Evolutionary conservation across 2,329 filamentous ascomycete genomes (phyloP), one percentile per base, ranked within the genome.

Genomic region (Ilyonectria sp.): DNA sequence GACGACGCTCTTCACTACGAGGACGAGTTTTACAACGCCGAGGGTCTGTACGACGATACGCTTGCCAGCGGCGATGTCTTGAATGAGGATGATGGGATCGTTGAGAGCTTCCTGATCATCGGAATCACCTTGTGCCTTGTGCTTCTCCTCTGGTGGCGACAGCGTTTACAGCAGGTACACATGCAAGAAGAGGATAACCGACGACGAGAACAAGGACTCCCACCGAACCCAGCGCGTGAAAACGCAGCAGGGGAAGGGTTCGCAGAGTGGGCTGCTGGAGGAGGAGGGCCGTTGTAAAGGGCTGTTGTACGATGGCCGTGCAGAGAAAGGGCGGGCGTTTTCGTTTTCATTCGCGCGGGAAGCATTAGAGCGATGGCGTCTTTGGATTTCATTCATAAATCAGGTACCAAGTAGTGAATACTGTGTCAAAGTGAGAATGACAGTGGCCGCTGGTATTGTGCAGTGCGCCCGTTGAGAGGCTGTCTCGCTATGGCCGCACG

Each of bases 21-120:
- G 64, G 88, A 91, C 29, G 87, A 88, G 4, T 85, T 83, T 5
- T 76, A 78, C 11, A 90, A 90, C 70, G 68, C 68, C 3, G 86
- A 89, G 15, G 86, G 88, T 33, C 78, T 84, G 33, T 87, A 87
- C 59, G 86, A 87, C 37, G 87, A 88, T 56, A 84, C 83, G 52
- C 88, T 89, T 78, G 86, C 86, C 6, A 86, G 85, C 13, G 88
- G 85, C 11, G 90, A 92, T 58, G 90, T 91, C 2, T 81, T 91
- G 2, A 86, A 93, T 33, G 93, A 95, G 57, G 74, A 76, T 31
- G 94, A 94, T 53, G 93, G 94, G 13, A 83, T 97, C 17, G 65
- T 98, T 11, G 96, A 98, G 80, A 95, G 92, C 49, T 81, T 98
- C 26, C 84, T 97, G 50, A 97, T 99, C 69, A 85, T 98, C 15